Percentiles rank a stretch among this genome's conserved stretches.
Conservation (phyloP, 306 rosid species). For the Vicia sativa region DNA sequence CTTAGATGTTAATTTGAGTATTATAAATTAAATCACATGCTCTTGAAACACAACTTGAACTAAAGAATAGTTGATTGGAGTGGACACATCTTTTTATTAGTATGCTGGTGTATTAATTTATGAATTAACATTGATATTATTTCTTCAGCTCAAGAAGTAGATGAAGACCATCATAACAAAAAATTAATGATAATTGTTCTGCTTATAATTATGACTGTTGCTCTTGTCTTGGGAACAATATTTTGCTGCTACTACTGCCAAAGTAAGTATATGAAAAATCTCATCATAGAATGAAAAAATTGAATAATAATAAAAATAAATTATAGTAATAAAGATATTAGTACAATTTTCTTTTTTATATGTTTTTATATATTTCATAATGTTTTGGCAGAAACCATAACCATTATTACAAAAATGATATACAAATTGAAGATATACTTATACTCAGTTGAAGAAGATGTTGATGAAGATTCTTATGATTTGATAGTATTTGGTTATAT, state of each 20-base stretch:
- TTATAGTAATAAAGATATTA: constrained; percentile 3
- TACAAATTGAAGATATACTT: constrained; percentile 30
- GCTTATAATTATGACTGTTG: constrained; percentile 24
- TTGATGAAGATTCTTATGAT: constrained; percentile 35
- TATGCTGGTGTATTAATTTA: neutral
- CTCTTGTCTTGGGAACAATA: constrained; percentile 27
- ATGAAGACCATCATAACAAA: constrained; percentile 37
- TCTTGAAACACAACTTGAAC: neutral
- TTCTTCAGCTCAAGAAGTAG: constrained; percentile 37
- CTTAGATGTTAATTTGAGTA: neutral
- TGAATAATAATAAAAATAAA: neutral
- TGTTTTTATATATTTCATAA: neutral
- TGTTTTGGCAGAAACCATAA: constrained; percentile 25
- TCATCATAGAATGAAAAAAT: neutral
- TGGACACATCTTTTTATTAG: neutral
- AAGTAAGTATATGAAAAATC: constrained; percentile 29
- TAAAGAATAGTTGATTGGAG: neutral
- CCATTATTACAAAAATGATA: constrained; percentile 18
- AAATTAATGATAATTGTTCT: constrained; percentile 37
- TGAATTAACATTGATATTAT: constrained; percentile 9
- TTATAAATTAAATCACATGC: neutral
- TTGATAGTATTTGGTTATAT: constrained; percentile 40
- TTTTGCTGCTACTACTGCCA: constrained; percentile 26
- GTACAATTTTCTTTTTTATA: neutral
- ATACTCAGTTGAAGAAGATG: constrained; percentile 30